Evolutionary conservation across 257 asterid genomes (phyloP).

Genomic region (Solanum neorickii): DNA sequence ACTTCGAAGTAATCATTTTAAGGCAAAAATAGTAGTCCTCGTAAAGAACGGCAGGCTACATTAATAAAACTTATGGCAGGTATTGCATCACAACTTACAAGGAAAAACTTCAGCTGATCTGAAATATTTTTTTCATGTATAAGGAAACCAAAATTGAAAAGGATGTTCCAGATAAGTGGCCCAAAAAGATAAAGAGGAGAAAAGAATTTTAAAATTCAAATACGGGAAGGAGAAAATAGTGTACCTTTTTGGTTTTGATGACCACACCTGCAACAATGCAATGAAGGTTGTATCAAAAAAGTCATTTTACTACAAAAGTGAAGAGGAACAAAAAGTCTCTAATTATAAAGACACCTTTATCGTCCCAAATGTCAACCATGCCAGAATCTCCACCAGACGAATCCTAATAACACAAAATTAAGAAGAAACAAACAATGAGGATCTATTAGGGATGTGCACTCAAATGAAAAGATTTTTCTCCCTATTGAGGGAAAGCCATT

Average conservation of each 20-base stretch:
- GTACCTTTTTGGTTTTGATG: conserved; percentile 46
- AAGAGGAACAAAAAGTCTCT: background rate
- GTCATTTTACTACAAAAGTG: background rate
- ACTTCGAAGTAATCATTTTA: background rate
- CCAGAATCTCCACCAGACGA: conserved; percentile 27
- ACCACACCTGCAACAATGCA: conserved; percentile 35
- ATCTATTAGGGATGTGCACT: background rate
- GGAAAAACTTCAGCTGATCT: background rate
- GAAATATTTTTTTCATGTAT: background rate
- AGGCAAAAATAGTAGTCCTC: background rate
- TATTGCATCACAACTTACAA: background rate
- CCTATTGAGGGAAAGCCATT: background rate
- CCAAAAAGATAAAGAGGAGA: background rate
- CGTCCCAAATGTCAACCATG: conserved; percentile 57
- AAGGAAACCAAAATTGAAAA: background rate
- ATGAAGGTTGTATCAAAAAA: conserved; percentile 5
- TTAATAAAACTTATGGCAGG: background rate
- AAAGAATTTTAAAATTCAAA: background rate
- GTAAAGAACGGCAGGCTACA: background rate
- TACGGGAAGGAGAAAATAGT: background rate
- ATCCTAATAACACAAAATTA: conserved; percentile 21
- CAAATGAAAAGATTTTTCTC: background rate
- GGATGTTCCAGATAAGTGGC: background rate
- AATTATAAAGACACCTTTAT: conserved; percentile 23
- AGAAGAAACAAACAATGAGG: background rate